Base-by-base conservation (phyloP, 108 stramenopile genomes). In the Nitzschia sp. region DNA sequence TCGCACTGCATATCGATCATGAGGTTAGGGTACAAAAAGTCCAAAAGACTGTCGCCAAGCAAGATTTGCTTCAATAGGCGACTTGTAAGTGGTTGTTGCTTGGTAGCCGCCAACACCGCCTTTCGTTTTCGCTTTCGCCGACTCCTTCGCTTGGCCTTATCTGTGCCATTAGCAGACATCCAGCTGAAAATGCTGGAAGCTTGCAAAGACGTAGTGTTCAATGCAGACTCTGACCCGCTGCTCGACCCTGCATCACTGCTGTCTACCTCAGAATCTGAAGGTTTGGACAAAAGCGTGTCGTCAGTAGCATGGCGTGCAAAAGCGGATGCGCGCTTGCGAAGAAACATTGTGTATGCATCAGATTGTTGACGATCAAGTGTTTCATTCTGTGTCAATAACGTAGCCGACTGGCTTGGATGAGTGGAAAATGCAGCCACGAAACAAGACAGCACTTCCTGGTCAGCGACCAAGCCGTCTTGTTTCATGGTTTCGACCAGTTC, bases 401-500 rank as follows among this genome's bases (percentile, higher is more conserved):
- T 34, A 34, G 29, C 29, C 29, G 29, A 25, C 44, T 15, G 11
- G 11, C 15, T 38, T 10, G 15, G 20, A 11, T 63, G 0, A 17
- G 39, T 15, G 0, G 83, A 73, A 63, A 95, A 95, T 8, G 94
- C 83, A 20, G 75, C 81, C 41, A 95, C 78, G 68, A 84, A 91
- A 24, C 71, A 81, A 53, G 73, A 73, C 50, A 89, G 79, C 10
- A 91, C 65, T 61, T 92, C 91, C 40, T 75, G 73, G 56, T 92
- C 86, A 0, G 84, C 52, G 40, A 80, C 71, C 0, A 89, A 57
- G 25, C 88, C 89, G 41, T 91, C 87, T 46, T 82, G 71, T 38
- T 82, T 86, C 89, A 92, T 91, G 72, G 89, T 75, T 66, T 87
- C 77, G 54, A 95, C 83, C 53, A 95, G 72, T 57, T 83, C 72